These are phyloP conservation scores for Artemisia argyi DNA, from an alignment of 129 eudicot species.

Conservation along the genomic window DNA sequence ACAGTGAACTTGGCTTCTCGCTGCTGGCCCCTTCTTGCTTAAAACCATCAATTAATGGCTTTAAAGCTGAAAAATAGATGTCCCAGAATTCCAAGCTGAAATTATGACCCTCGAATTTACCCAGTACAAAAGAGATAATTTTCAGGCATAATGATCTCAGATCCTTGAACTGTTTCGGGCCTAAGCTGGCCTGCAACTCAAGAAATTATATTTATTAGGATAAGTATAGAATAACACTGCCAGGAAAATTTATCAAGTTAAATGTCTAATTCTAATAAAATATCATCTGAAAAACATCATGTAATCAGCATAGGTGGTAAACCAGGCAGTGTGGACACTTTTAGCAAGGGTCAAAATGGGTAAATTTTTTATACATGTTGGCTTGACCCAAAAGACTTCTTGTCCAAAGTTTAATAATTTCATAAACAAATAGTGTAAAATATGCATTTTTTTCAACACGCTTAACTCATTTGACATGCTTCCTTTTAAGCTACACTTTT, in stretches of 20 bases:
- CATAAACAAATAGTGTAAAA: too few species aligned
- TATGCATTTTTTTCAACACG: background rate
- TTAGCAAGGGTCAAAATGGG: background rate
- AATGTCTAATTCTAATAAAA: constrained; percentile 9
- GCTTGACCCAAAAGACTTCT: too few species aligned
- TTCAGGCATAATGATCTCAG: constrained; percentile 87
- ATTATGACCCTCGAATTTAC: constrained; percentile 67
- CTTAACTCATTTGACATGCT: background rate
- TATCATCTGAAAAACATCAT: background rate
- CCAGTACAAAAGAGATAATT: constrained; percentile 57
- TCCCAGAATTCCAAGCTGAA: constrained; percentile 81
- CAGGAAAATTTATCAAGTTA: background rate
- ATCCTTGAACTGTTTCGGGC: constrained; percentile 65
- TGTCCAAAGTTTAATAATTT: too few species aligned
- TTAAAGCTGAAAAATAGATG: constrained; percentile 61
- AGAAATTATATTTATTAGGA: constrained; percentile 26
- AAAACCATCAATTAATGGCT: constrained; percentile 65
- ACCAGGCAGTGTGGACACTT: background rate
- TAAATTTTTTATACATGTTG: background rate
- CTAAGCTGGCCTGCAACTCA: constrained; percentile 50
- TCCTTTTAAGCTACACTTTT: too few species aligned
- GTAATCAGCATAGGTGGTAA: background rate
- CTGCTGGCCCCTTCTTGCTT: constrained; percentile 92
- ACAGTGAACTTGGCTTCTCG: constrained; percentile 86
- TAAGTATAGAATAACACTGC: constrained; percentile 12